These are phyloP conservation scores for Mycothermus thermophilus DNA, from an alignment of 495 filamentous ascomycete genomes.

Conservation along the genomic window DNA sequence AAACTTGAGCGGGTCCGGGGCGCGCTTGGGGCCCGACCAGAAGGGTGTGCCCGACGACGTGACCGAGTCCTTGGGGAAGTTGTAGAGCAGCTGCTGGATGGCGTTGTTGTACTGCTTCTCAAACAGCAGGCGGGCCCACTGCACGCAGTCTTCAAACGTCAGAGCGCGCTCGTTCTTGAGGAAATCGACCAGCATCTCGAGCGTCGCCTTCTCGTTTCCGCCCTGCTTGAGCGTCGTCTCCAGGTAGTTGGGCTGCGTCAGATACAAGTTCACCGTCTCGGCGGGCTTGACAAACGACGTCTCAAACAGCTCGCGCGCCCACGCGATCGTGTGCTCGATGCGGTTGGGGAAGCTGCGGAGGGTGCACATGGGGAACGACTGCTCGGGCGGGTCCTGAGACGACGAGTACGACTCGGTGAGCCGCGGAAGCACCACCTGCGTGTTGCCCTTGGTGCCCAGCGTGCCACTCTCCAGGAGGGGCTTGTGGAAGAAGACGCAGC, in stretches of 20 bases:
- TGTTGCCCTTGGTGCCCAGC: constrained; percentile 96
- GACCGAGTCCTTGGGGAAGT: constrained; percentile 88
- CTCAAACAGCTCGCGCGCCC: constrained; percentile 92
- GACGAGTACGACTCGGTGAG: constrained; percentile 97
- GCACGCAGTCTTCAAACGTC: constrained; percentile 88
- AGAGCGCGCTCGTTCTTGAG: constrained; percentile 87
- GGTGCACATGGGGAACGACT: constrained; percentile 98
- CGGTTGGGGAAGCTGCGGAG: constrained; percentile 95
- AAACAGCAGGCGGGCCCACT: constrained; percentile 86
- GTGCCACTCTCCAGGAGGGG: constrained; percentile 94
- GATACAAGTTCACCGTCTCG: constrained; percentile 89
- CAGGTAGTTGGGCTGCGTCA: constrained; percentile 83
- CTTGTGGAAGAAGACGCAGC: constrained; percentile 98
- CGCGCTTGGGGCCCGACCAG: constrained; percentile 98
- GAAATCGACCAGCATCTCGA: constrained; percentile 80
- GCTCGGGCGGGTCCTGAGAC: constrained; percentile 95
- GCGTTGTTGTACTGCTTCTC: constrained; percentile 96
- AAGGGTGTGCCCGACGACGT: constrained; percentile 83
- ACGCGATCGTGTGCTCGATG: constrained; percentile 98
- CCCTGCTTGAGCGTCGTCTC: constrained; percentile 81
- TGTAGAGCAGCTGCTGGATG: constrained; percentile 91
- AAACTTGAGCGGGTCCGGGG: constrained; percentile 83
- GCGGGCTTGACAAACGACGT: constrained; percentile 84
- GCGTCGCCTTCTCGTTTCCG: constrained; percentile 89
- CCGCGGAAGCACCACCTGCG: constrained; percentile 79